phyloP scores from a whole-genome alignment of 192 early-diverging fungal genomes.

The Linderina pennispora region DNA sequence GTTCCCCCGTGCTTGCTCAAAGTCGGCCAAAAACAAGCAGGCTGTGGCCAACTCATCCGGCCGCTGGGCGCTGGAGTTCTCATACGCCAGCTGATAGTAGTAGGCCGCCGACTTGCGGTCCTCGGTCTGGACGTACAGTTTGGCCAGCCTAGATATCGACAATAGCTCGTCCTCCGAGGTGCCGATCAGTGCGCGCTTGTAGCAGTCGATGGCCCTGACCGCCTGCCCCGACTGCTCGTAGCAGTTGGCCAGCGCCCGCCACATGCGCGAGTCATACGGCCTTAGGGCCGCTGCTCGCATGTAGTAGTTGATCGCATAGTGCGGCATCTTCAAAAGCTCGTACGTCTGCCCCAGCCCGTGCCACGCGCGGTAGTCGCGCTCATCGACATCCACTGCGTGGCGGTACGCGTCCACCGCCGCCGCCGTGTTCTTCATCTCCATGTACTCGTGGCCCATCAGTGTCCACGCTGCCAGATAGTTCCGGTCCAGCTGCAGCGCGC shows the following conservation, averaged over 20 bases:
- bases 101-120: constrained; percentile 50
- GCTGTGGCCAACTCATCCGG: constrained; percentile 36
- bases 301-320: constrained; percentile 80
- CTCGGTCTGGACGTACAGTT: constrained; percentile 53
- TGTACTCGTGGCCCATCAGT: constrained; percentile 90
- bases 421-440: constrained; percentile 84
- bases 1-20: constrained; percentile 33
- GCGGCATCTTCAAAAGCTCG: constrained; percentile 76
- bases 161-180: constrained; percentile 52
- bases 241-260: constrained; percentile 70
- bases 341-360: constrained; percentile 88
- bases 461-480: constrained; percentile 80
- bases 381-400: constrained; percentile 74
- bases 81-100: constrained; percentile 49
- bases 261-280: constrained; percentile 82
- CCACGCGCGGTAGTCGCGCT: constrained; percentile 85
- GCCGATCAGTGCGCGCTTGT: constrained; percentile 62
- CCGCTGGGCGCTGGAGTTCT: constrained; percentile 9
- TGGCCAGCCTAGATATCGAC: constrained; percentile 53
- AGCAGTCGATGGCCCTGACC: constrained; percentile 65
- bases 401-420: constrained; percentile 88
- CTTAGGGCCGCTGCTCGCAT: constrained; percentile 63
- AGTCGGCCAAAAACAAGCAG: constrained; percentile 34
- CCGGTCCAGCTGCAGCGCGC: constrained; percentile 74
- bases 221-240: constrained; percentile 55